Evolutionary conservation across 2,329 filamentous ascomycete species (phyloP), one percentile per base, ranked within the genome.

Genomic region (Penicillium rolfsii): DNA sequence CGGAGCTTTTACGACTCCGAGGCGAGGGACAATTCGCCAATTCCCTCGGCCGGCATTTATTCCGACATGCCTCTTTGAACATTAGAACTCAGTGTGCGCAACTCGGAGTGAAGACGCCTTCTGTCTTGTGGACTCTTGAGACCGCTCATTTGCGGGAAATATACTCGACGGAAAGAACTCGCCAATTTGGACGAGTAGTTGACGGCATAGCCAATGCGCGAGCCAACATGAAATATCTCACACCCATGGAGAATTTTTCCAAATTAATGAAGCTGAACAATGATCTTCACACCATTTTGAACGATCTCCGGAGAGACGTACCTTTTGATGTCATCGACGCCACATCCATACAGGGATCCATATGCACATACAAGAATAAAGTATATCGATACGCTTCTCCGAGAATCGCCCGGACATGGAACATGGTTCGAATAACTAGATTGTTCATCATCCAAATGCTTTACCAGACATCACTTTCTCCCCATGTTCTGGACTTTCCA

Each of bases 1-100:
- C 38, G 14, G 52, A 43, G n/a, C 16, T 54, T 30, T 30, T 54
- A 30, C 36, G 36, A 40, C 36, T 54, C 11, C 35, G 52, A 30
- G 52, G 52, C 14, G 36, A 54, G 24, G 5, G 38, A 43, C 52
- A 54, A 16, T 54, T 54, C 16, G 24, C 43, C 3, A 30, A 30
- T 41, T 7, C 35, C 11, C 52, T 54, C 24, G 52, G 52, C 24
- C 38, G 52, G 14, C 35, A 40, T 43, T 35, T 54, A 11, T 54
- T 41, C 16, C 52, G 52, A n/a, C 52, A 54, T 33, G 52, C 52
- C 5, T 54, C 52, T 14, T 28, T 43, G 52, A 54, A 54, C 7
- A 54, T 54, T 12, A 16, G 52, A 9, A 54, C 36, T 2, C 52
- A 54, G 3, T 54, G 52, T 26, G 52, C 52, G 1, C 52, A 54